These are phyloP conservation scores for Zygotorulaspora danielsina DNA, from an alignment of 805 yeast species.

Conservation along the genomic window DNA sequence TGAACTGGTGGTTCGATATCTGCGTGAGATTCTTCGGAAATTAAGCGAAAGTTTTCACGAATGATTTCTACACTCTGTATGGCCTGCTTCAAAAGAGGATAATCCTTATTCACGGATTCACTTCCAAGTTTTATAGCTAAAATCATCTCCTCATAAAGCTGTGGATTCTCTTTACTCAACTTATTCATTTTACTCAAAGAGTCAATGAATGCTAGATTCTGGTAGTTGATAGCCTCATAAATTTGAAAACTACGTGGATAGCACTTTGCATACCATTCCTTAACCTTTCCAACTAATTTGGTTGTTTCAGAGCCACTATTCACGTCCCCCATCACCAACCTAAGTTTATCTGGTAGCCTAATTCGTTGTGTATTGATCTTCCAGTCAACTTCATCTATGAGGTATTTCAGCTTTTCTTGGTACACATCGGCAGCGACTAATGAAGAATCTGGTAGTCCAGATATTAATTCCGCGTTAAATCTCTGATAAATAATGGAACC, in stretches of 20 bases:
- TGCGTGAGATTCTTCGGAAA: constrained; percentile 68
- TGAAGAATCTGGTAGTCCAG: constrained; percentile 33
- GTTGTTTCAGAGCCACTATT: constrained; percentile 93
- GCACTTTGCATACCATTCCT: constrained; percentile 57
- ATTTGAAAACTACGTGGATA: constrained; percentile 49
- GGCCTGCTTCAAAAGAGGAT: constrained; percentile 35
- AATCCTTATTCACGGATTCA: constrained; percentile 9
- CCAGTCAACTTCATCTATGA: constrained; percentile 55
- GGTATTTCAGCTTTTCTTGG: constrained; percentile 30
- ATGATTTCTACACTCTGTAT: constrained; percentile 45
- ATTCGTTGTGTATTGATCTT: constrained; percentile 50
- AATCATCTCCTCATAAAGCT: constrained; percentile 36
- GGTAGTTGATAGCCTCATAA: constrained; percentile 52
- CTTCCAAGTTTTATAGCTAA: constrained; percentile 15
- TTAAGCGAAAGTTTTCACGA: constrained; percentile 51
- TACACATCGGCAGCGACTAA: constrained; percentile 22
- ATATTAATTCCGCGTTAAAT: constrained; percentile 56
- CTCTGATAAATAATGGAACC: constrained; percentile 84
- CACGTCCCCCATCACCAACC: constrained; percentile 88
- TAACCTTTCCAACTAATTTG: constrained; percentile 71
- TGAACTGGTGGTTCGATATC: constrained; percentile 85
- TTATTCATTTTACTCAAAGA: constrained; percentile 42
- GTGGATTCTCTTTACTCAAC: constrained; percentile 33
- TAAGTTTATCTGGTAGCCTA: constrained; percentile 62
- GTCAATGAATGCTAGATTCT: constrained; percentile 55